Percentiles rank a stretch among this genome's conserved stretches.
Conservation (phyloP, 257 asterid genomes). For the Solanum pimpinellifolium region DNA sequence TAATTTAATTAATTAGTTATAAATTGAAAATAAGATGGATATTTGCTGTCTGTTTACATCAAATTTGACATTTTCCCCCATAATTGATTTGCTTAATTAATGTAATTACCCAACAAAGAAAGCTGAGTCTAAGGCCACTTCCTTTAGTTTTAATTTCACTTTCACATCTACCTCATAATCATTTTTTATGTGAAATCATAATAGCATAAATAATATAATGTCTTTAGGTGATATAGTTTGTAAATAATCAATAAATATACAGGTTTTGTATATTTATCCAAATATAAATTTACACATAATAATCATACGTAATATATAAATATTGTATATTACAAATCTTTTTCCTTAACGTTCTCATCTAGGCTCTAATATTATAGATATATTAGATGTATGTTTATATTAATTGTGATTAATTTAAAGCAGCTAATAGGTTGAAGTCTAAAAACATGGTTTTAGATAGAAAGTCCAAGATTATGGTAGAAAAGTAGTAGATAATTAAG, state of each 20-base stretch:
- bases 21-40: not conserved
- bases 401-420: too few relatives aligned
- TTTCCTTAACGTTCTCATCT: not conserved
- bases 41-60: not conserved
- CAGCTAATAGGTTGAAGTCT: not conserved
- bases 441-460: too few relatives aligned
- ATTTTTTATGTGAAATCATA: too few relatives aligned
- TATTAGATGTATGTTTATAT: not conserved
- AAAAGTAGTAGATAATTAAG: too few relatives aligned
- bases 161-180: not conserved
- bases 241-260: too few relatives aligned
- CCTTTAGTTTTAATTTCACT: not conserved
- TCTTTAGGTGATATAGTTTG: not conserved
- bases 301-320: too few relatives aligned
- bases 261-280: not conserved
- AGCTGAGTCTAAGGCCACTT: not conserved
- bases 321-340: too few relatives aligned
- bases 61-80: not conserved
- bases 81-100: not conserved
- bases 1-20: not conserved
- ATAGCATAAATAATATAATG: too few relatives aligned
- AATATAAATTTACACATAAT: not conserved
- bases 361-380: too few relatives aligned
- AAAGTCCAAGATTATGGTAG: too few relatives aligned
- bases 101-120: not conserved